phyloP scores from a whole-genome alignment of 495 filamentous ascomycete species.

The Pyrenopolyporus hunteri region DNA sequence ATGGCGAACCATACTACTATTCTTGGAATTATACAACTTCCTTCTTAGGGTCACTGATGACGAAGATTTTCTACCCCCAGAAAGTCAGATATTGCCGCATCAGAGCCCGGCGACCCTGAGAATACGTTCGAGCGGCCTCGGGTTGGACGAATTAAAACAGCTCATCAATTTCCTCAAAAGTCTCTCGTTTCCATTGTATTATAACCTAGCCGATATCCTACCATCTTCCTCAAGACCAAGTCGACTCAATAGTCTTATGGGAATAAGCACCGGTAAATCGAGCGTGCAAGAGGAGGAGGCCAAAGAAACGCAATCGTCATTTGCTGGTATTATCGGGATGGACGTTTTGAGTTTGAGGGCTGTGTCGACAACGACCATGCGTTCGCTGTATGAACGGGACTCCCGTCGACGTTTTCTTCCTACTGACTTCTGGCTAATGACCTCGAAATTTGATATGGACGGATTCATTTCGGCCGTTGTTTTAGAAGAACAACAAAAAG shows the following conservation, averaged over 20 bases:
- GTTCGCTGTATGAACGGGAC: slow-evolving; percentile 92
- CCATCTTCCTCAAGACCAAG: slow-evolving; percentile 13
- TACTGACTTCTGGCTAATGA: slow-evolving; percentile 92
- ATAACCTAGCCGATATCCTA: slow-evolving; percentile 69
- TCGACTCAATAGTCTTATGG: slow-evolving; percentile 28
- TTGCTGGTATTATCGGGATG: slow-evolving; percentile 67
- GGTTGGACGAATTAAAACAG: slow-evolving; percentile 70
- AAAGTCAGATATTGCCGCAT: slow-evolving; percentile 42
- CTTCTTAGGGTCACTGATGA: slow-evolving; percentile 92
- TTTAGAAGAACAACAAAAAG: slow-evolving; percentile 79
- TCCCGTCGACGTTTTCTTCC: slow-evolving; percentile 86
- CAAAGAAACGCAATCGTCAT: slow-evolving; percentile 24
- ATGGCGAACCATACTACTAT: slow-evolving; percentile 89
- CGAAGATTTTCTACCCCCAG: slow-evolving; percentile 71
- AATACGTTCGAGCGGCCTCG: slow-evolving; percentile 69
- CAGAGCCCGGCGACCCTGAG: slow-evolving; percentile 50
- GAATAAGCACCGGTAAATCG: slow-evolving; percentile 22
- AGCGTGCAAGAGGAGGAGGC: slow-evolving; percentile 13
- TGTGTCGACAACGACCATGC: slow-evolving; percentile 81
- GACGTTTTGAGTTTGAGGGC: slow-evolving; percentile 78
- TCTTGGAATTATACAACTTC: slow-evolving; percentile 93
- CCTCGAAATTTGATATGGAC: slow-evolving; percentile 86
- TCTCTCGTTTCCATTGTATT: slow-evolving; percentile 89
- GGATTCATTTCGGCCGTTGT: slow-evolving; percentile 88
- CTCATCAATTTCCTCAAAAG: slow-evolving; percentile 90